Evolutionary conservation across 78 protist species (phyloP), one percentile per base, ranked within the genome.

Genomic region (Dictyostelium discoideum): DNA sequence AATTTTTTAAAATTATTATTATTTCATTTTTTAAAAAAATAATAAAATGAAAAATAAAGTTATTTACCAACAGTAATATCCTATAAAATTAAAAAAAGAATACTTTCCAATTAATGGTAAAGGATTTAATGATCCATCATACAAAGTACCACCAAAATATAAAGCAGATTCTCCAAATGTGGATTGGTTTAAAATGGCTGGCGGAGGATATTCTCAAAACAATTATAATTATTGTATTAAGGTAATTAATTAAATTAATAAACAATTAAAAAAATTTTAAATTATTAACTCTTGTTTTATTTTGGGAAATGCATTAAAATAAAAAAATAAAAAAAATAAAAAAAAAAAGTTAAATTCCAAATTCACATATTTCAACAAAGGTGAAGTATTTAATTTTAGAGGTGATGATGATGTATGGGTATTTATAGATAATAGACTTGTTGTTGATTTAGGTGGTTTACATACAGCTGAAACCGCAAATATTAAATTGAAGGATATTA

Each of bases 401-500:
- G 97, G 97, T 46, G 97, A 96, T 73, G 97, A 96, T 26, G 97
- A 96, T 73, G 97, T 96, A 8, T 96, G 97, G 97, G 74, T 94
- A 42, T 94, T n/a, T 24, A 76, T 94, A 10, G 73, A 94, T 85
- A 87, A 87, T 37, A 18, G 13, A 7, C 50, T 94, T 1, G 93
- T 29, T 3, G 48, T 94, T 0, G 97, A 94, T 86, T 13, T 94
- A 1, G 97, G 97, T 46, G 97, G 93, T 63, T 32, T 87, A 14
- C 97, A 94, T 57, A 0, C 16, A 8, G 69, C 69, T 0, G 69
- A 20, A 20, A 24, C 22, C 8, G 48, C 16, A 10, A 20, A 50
- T 5, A 11, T 13, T 44, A 24, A 24, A 18, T 50, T 94, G 16
- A 2, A 5, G 0, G 22, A 60, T 16, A 3, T 13, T 1, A 57